These are phyloP conservation scores for Parietaria judaica DNA, from an alignment of 306 rosid genomes.

Conservation along the genomic window DNA sequence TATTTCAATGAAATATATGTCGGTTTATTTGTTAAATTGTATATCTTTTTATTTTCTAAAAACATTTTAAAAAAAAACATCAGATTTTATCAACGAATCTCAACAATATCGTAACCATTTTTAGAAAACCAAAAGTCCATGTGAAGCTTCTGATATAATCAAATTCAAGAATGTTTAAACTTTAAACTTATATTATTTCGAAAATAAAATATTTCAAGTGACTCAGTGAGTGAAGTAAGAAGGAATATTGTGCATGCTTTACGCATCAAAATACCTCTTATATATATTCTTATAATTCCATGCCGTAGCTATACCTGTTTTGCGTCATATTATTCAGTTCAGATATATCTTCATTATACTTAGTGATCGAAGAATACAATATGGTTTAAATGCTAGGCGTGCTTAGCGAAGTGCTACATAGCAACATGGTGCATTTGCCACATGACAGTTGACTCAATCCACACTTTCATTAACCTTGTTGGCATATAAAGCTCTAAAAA, in stretches of 20 bases:
- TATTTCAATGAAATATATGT: no score
- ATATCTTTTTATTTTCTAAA: no score
- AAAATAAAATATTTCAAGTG: background rate
- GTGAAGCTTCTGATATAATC: background rate
- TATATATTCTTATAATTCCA: background rate
- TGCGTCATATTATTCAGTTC: background rate
- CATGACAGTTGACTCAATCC: background rate
- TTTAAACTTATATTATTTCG: background rate
- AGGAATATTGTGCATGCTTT: background rate
- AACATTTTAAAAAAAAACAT: no score
- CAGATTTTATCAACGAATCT: no score
- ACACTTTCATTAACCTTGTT: slow-evolving; percentile 1
- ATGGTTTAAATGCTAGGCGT: background rate
- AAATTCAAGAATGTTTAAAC: background rate
- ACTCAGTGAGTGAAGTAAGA: background rate
- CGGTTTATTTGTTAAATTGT: no score
- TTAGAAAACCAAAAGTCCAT: background rate
- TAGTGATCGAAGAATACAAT: background rate
- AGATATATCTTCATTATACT: background rate
- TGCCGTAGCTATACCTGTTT: background rate
- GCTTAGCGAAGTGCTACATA: background rate
- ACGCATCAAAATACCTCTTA: background rate
- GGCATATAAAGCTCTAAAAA: background rate
- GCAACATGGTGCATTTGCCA: background rate
- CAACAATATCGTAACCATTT: no score